Evolutionary conservation across 2,329 filamentous ascomycete species (phyloP).

Genomic region (Coniochaeta hoffmannii): DNA sequence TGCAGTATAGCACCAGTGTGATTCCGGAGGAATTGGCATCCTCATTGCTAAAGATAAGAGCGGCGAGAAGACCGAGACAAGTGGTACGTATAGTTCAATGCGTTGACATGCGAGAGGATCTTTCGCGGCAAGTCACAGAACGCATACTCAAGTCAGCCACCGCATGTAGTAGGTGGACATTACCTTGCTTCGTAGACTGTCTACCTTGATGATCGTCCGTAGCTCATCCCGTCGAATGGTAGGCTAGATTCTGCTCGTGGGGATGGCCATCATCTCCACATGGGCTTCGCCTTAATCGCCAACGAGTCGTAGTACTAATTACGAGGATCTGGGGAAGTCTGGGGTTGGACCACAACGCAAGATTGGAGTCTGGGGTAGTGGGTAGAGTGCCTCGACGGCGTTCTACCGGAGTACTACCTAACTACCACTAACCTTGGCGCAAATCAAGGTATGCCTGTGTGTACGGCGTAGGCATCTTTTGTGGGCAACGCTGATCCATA

Average conservation of each 20-base stretch:
- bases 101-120: background rate
- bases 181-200: no score
- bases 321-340: background rate
- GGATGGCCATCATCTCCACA: no score
- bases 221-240: no score
- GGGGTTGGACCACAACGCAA: background rate
- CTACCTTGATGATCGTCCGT: no score
- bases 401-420: background rate
- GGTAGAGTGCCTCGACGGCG: background rate
- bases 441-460: no score
- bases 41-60: background rate
- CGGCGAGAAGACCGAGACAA: background rate
- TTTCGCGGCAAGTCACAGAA: background rate
- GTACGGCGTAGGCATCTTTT: no score
- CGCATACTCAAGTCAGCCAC: background rate
- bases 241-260: no score
- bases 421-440: no score
- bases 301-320: background rate
- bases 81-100: background rate
- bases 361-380: background rate
- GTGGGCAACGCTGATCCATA: background rate
- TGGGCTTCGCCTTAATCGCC: no score
- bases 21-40: background rate
- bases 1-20: background rate
- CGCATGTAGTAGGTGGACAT: no score